Evolutionary conservation across 805 yeast species (phyloP).

Genomic region (Yamadazyma kitorensis): DNA sequence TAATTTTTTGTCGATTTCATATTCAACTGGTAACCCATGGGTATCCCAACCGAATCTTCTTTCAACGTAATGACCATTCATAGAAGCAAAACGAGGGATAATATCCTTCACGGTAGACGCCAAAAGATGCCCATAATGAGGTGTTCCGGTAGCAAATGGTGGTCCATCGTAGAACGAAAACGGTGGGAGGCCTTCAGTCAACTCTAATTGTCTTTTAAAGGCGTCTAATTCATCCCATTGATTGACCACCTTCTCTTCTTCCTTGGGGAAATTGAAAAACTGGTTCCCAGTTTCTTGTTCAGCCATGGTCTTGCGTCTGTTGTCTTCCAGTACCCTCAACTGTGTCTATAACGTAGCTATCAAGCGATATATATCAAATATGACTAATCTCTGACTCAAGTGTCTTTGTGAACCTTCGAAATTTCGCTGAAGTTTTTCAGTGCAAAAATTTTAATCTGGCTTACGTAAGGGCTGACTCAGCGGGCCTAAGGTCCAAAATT

Average conservation of each 20-base stretch:
- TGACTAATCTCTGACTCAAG: no score
- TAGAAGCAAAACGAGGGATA: constrained; percentile 95
- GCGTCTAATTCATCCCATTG: constrained; percentile 93
- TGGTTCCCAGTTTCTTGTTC: constrained; percentile 17
- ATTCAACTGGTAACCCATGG: constrained; percentile 98
- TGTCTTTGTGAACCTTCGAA: no score
- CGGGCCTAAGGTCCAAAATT: no score
- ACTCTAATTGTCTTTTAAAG: constrained; percentile 80
- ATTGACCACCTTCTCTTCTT: constrained; percentile 78
- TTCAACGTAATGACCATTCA: constrained; percentile 95
- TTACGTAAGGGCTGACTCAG: no score
- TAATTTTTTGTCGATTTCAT: constrained; percentile 95
- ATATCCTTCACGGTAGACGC: constrained; percentile 97
- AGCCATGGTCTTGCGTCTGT: no score
- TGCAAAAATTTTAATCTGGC: no score
- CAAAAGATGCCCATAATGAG: constrained; percentile 96
- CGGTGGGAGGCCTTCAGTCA: constrained; percentile 80
- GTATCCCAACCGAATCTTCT: constrained; percentile 99
- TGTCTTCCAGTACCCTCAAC: no score
- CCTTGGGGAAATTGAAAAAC: constrained; percentile 74
- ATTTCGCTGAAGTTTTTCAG: no score
- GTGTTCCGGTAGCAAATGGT: constrained; percentile 99
- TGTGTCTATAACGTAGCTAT: no score
- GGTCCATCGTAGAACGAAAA: constrained; percentile 98
- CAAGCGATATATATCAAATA: no score